Evolutionary conservation across 1,139 yeast species (phyloP).

Genomic region (Pichia sp.): DNA sequence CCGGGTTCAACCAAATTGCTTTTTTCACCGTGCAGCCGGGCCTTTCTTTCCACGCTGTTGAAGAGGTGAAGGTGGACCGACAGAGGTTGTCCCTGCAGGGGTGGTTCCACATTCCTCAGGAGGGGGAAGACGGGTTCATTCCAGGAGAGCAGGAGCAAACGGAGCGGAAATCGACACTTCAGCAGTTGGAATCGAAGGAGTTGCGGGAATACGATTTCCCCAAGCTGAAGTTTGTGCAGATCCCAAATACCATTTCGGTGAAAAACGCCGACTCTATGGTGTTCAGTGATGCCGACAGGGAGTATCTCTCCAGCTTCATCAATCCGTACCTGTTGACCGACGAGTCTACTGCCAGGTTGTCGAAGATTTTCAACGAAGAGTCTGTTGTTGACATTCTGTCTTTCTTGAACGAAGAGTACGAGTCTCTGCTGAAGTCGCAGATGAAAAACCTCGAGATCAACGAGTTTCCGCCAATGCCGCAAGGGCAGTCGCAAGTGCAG

Average conservation of each 20-base stretch:
- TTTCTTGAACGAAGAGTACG: slow-evolving; percentile 56
- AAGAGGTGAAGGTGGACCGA: slow-evolving; percentile 87
- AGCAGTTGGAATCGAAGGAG: slow-evolving; percentile 73
- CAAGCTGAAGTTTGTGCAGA: slow-evolving; percentile 41
- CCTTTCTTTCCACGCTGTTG: slow-evolving; percentile 93
- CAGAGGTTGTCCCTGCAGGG: slow-evolving; percentile 93
- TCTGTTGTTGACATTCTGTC: slow-evolving; percentile 65
- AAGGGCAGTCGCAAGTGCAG: slow-evolving; percentile 47
- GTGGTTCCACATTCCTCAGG: slow-evolving; percentile 97
- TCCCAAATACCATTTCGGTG: slow-evolving; percentile 23
- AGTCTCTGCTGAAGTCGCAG: slow-evolving; percentile 41
- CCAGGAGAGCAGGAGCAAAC: slow-evolving; percentile 76
- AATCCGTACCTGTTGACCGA: slow-evolving; percentile 50
- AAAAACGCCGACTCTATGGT: slow-evolving; percentile 22
- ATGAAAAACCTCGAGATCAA: slow-evolving; percentile 52
- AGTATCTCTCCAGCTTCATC: slow-evolving; percentile 48
- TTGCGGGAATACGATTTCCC: slow-evolving; percentile 82
- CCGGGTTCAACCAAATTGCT: slow-evolving; percentile 94
- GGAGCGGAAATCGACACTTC: slow-evolving; percentile 72
- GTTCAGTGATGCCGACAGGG: slow-evolving; percentile 37
- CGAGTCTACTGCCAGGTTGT: slow-evolving; percentile 42
- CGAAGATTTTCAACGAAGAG: slow-evolving; percentile 53
- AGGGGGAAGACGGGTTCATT: slow-evolving; percentile 79
- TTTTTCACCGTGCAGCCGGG: slow-evolving; percentile 97
- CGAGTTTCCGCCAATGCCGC: slow-evolving; percentile 53